Base-by-base conservation (phyloP, 352 stramenopile genomes). In the Pythium chondricola region DNA sequence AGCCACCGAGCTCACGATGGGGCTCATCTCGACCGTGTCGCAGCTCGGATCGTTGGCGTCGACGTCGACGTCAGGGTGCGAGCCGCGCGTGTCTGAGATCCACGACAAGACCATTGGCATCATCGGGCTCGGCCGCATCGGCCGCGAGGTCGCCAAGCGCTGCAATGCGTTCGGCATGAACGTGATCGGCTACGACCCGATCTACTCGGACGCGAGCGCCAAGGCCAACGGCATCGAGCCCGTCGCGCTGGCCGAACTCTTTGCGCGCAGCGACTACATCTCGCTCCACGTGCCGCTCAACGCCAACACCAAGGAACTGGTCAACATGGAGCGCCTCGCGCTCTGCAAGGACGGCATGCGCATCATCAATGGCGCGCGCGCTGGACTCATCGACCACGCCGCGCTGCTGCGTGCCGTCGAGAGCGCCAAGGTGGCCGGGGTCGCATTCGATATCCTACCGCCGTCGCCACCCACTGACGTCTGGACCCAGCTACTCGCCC, bases 251-350 rank as follows among this genome's bases (percentile, higher is more conserved):
- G 50, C 77, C 17, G 83, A 96, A 52, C 78, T 97, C 42, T 95
- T 97, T 30, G 73, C 74, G 16, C 74, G 84, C 41, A 95, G 86
- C 41, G 95, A 98, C 79, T 98, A 97, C 73, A 96, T 98, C 68
- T 94, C 85, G 38, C 76, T 98, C 18, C 96, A 98, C 65, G 93
- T 97, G 47, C 95, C 95, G 16, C 93, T 98, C 51, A 98, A 97
- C 63, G 88, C 95, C 48, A 90, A 94, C 43, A 95, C 96, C 29
- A 84, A 87, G 49, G 70, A 97, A 52, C 83, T 98, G 45, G 84
- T 98, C 37, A 93, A 84, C 60, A 67, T 55, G 6, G 65, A 83
- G 30, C 74, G 76, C 18, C 71, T 98, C 5, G 71, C 61, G 21
- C 65, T 83, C 11, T 97, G 96, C 72, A 97, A 97, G 64, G 76